Base-by-base conservation (phyloP, 2,329 filamentous ascomycete genomes). In the Alternaria sp. region DNA sequence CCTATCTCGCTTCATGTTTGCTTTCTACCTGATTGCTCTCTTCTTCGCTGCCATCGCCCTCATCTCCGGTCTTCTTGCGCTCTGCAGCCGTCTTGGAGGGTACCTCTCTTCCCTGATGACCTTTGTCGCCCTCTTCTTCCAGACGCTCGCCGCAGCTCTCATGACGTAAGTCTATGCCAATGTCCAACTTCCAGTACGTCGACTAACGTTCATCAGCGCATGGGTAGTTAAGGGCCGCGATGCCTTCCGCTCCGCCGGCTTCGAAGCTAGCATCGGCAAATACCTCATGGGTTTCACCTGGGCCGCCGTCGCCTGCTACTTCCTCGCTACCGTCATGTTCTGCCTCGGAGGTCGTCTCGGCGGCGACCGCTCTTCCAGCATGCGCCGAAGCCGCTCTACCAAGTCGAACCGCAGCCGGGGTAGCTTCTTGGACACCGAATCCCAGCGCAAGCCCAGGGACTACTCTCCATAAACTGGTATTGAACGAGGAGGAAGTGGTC, bases 1-100 rank as follows among this genome's bases (percentile, higher is more conserved):
- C 82, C 86, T 96, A 77, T 96, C 93, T 83, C 89, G 95, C 44
- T 97, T 97, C 84, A 91, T 93, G 80, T 98, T 95, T 87, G 93
- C 94, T 41, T 96, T 97, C 81, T 92, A 92, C 83, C 84, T 98
- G 60, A 90, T 98, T 69, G 88, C 89, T 18, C 87, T 97, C 41
- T 89, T 97, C 84, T 96, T 97, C 79, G 87, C 88, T 66, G 85
- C 87, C 51, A 60, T 88, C 25, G 88, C 90, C 65, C 88, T 94
- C 76, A 87, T 93, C 79, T 82, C 86, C 11, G 87, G 89, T 67
- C 84, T 93, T 65, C 80, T 94, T 15, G 90, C 91, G 15, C 89
- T 91, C 75, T 92, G 85, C 80, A 89, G 89, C 33, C 88, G 92
- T 60, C 84, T 94, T 2, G 92, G 90, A 49, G 87, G 90, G 8